Evolutionary conservation across 1,284 basidiomycete genomes (phyloP).

Genomic region (Ustilago cynodontis): DNA sequence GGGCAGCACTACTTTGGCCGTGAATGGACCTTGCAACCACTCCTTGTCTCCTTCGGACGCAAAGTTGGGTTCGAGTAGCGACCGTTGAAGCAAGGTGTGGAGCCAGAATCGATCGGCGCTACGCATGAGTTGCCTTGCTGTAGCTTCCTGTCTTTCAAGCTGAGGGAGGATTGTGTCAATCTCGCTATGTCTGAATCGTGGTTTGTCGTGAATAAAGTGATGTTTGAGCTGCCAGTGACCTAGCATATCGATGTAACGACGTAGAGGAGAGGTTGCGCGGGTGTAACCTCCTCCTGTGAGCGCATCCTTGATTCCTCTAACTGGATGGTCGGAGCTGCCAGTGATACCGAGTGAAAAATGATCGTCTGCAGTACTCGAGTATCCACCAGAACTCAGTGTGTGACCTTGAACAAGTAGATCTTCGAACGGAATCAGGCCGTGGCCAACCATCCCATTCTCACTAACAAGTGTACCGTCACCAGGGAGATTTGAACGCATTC

Average conservation of each 20-base stretch:
- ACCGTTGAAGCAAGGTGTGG: slow-evolving; percentile 25
- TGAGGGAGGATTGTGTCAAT: slow-evolving; percentile 37
- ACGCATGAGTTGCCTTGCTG: slow-evolving; percentile 39
- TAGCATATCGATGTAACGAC: slow-evolving; percentile 86
- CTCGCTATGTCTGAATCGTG: slow-evolving; percentile 12
- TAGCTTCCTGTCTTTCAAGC: slow-evolving; percentile 51
- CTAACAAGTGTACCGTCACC: slow-evolving; percentile 20
- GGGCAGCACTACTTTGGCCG: slow-evolving; percentile 35
- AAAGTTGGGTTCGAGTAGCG: slow-evolving; percentile 14
- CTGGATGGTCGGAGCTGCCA: slow-evolving; percentile 60
- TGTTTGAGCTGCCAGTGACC: slow-evolving; percentile 95
- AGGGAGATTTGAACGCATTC: slow-evolving; percentile 54
- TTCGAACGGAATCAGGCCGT: slow-evolving; percentile 36
- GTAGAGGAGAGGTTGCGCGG: slow-evolving; percentile 87
- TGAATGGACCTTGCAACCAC: slow-evolving; percentile 17
- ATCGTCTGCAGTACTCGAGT: slow-evolving; percentile 71
- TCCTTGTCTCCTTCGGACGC: not conserved
- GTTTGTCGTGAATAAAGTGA: slow-evolving; percentile 71
- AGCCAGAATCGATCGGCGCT: slow-evolving; percentile 49
- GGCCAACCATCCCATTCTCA: slow-evolving; percentile 13
- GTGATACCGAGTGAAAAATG: slow-evolving; percentile 82
- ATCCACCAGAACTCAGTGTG: slow-evolving; percentile 21
- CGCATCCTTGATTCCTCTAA: slow-evolving; percentile 10
- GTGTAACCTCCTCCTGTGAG: slow-evolving; percentile 74
- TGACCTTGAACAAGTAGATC: slow-evolving; percentile 29